phyloP scores from a whole-genome alignment of 1,139 yeast species.

The Sugiyamaella castrensis region DNA sequence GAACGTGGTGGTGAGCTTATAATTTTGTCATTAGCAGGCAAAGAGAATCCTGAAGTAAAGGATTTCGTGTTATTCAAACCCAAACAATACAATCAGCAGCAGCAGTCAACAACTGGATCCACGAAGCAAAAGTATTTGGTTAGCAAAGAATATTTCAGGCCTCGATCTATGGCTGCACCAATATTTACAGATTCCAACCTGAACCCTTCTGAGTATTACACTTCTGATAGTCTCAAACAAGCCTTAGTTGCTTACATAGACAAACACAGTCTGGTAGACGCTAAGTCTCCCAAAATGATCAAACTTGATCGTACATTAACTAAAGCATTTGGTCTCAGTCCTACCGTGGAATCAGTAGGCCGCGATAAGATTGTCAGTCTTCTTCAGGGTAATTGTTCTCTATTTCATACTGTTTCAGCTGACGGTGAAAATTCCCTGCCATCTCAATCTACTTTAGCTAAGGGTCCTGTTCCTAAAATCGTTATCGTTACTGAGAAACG shows the following conservation, averaged over 20 bases:
- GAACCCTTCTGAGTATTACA: conserved; percentile 46
- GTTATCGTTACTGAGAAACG: conserved; percentile 69
- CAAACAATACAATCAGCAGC: conserved; percentile 25
- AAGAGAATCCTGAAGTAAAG: conserved; percentile 49
- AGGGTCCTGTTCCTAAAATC: conserved; percentile 69
- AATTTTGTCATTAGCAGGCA: conserved; percentile 50
- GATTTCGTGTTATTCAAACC: conserved; percentile 63
- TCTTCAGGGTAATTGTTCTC: conserved; percentile 53
- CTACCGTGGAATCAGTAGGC: conserved; percentile 27
- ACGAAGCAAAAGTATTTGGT: neutral
- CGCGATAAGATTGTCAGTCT: conserved; percentile 55
- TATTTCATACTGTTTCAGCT: conserved; percentile 54
- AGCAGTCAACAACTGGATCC: neutral
- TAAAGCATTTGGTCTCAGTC: conserved; percentile 32
- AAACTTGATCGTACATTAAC: conserved; percentile 50
- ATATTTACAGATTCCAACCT: conserved; percentile 49
- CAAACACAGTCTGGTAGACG: conserved; percentile 50
- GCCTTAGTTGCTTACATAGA: conserved; percentile 57
- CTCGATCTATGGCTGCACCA: conserved; percentile 27
- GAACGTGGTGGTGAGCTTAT: conserved; percentile 77
- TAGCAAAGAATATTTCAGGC: conserved; percentile 31
- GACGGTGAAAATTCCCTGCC: conserved; percentile 8
- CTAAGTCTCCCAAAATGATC: conserved; percentile 47
- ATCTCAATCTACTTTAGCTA: conserved; percentile 27
- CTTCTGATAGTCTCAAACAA: conserved; percentile 52